Conservation (phyloP, 441 rosid genomes). For the Populus hybrid region DNA sequence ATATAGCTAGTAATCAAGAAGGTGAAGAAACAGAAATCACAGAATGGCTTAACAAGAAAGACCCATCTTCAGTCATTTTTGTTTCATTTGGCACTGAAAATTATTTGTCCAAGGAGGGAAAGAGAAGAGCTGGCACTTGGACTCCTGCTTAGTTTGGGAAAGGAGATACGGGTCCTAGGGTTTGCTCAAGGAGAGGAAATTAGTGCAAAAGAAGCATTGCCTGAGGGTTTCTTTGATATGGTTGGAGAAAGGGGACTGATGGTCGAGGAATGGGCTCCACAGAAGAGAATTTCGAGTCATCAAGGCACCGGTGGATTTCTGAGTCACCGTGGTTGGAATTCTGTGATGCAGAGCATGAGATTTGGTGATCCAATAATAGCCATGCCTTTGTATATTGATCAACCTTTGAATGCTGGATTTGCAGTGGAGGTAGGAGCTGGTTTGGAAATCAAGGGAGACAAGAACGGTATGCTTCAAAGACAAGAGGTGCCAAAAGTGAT, state of each 20-base stretch:
- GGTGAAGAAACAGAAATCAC: background rate
- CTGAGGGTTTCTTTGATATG: conserved; percentile 26
- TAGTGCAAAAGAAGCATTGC: conserved; percentile 12
- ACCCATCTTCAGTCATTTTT: conserved; percentile 22
- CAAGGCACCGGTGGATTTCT: conserved; percentile 35
- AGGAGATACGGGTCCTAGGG: conserved; percentile 29
- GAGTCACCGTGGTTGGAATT: conserved; percentile 55
- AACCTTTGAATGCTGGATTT: conserved; percentile 36
- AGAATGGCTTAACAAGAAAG: conserved; percentile 32
- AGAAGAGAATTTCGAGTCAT: conserved; percentile 39
- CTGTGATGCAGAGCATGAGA: conserved; percentile 44
- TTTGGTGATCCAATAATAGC: conserved; percentile 48
- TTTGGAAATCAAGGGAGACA: conserved; percentile 25
- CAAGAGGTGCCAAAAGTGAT: background rate
- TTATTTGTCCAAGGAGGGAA: conserved; percentile 30
- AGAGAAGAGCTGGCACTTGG: conserved; percentile 32
- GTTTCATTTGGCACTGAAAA: conserved; percentile 39
- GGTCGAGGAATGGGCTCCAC: conserved; percentile 50
- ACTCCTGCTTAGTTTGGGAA: conserved; percentile 20
- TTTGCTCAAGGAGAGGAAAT: conserved; percentile 22
- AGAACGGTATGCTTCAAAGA: conserved; percentile 20
- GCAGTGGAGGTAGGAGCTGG: conserved; percentile 36
- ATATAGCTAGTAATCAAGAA: background rate
- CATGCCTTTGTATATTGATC: conserved; percentile 52
- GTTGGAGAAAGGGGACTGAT: conserved; percentile 25